Conservation (phyloP, 78 protist species). For the Dictyostelium discoideum region DNA sequence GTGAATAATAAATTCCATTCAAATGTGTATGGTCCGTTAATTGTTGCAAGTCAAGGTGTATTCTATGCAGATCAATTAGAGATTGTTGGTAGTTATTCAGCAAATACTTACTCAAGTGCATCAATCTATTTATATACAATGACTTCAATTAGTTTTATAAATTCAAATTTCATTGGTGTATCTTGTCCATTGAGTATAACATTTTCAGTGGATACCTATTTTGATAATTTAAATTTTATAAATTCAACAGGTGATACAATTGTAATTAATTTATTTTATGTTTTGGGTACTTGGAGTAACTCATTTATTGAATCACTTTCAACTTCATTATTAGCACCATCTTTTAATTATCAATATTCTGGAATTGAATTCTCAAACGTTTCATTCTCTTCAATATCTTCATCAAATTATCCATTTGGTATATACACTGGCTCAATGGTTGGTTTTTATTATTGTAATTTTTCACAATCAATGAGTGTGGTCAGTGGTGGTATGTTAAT, state of each 20-base stretch:
- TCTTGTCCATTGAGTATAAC: background rate
- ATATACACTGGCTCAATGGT: background rate
- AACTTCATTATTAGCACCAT: background rate
- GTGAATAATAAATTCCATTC: background rate
- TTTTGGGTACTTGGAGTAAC: background rate
- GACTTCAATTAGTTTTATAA: background rate
- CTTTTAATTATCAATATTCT: background rate
- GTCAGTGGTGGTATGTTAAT: background rate
- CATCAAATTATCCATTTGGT: constrained; percentile 11
- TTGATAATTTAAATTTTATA: background rate
- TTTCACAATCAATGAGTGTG: background rate
- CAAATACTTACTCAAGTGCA: background rate
- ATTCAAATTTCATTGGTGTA: background rate
- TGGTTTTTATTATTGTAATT: background rate
- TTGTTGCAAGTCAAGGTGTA: background rate
- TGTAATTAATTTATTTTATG: background rate
- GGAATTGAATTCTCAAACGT: background rate
- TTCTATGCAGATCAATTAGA: background rate
- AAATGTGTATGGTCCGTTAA: background rate
- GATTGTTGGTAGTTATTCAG: background rate
- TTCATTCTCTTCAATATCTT: background rate
- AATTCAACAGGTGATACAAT: background rate
- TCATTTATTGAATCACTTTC: background rate
- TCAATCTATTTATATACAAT: background rate
- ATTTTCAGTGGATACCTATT: background rate